Evolutionary conservation across 2,329 filamentous ascomycete species (phyloP), one percentile per base, ranked within the genome.

Genomic region (Pseudomassariella vexata): DNA sequence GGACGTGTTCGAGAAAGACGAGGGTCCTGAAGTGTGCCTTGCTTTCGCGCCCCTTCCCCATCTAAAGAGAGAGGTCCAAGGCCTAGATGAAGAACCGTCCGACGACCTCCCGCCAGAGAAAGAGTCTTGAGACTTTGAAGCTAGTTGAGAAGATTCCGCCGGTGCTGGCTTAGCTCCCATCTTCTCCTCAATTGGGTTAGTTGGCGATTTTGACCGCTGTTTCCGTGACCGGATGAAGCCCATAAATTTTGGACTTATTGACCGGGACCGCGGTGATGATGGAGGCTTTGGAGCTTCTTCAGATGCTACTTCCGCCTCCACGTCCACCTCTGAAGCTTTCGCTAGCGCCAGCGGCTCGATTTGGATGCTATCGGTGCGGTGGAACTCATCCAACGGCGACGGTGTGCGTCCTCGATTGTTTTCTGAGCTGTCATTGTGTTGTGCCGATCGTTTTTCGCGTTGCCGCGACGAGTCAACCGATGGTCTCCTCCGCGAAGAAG

Each of bases 1-100:
- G 2, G 89, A 95, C 0, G 87, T 85, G 49, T 95, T 95, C 5
- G 87, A 88, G 53, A 94, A 92, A n/a, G 89, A 88, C 0, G 85
- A 83, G 4, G 82, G 73, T 3, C 56, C 70, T 52, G 72, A 59
- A 52, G 63, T 52, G 57, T 76, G 58, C 62, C 73, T 66, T 56
- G 65, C 68, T 67, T 74, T 65, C 60, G 66, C 70, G 15, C 14
- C 14, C 19, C 29, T 30, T 18, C 75, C 75, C 56, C 82, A 82
- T 47, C 76, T 77, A 59, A 95, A 86, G 21, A 95, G 74, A 0
- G 84, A 79, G 4, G 79, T 76, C 67, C 88, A 84, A 1, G 81
- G 71, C 10, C 53, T 58, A 33, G 21, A 29, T 9, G 60, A 63
- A 19, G 53, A 60, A 37, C 70, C 75, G 29, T 66, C 62, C 30